phyloP scores from a whole-genome alignment of 768 basidiomycete genomes.

The Auricularia cornea region DNA sequence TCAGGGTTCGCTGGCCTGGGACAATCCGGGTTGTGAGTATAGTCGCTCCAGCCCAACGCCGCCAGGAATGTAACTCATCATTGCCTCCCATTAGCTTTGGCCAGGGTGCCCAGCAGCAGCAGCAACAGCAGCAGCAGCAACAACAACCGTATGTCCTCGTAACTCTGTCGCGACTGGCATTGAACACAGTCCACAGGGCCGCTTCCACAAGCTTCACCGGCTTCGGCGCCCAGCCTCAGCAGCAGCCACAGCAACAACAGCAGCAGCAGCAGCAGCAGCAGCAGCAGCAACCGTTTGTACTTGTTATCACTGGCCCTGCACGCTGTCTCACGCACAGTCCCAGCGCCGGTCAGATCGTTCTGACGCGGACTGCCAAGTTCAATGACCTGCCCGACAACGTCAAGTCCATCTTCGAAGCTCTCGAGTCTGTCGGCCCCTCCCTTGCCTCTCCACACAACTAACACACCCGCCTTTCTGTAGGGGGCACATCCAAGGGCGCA shows the following conservation, averaged over 20 bases:
- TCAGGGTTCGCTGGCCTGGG: background rate
- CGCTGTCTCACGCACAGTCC: too few relatives aligned
- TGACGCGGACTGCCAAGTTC: constrained; percentile 59
- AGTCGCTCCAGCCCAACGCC: background rate
- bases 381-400: constrained; percentile 71
- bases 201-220: constrained; percentile 14
- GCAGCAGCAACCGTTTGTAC: constrained; percentile 25
- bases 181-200: constrained; percentile 13
- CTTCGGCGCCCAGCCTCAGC: constrained; percentile 5
- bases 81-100: constrained; percentile 17
- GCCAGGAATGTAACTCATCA: background rate
- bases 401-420: constrained; percentile 53
- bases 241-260: background rate
- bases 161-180: constrained; percentile 16
- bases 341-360: constrained; percentile 16
- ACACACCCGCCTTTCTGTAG: constrained; percentile 25
- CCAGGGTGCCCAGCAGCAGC: constrained; percentile 20
- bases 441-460: background rate
- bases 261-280: constrained; percentile 20
- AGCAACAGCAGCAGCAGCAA: constrained; percentile 23
- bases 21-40: background rate
- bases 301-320: too few relatives aligned
- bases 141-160: constrained; percentile 12
- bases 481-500: constrained; percentile 62
- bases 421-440: constrained; percentile 47